Conservation (phyloP, 176 grass and related monocot species). For the Coix lacrymajobi region DNA sequence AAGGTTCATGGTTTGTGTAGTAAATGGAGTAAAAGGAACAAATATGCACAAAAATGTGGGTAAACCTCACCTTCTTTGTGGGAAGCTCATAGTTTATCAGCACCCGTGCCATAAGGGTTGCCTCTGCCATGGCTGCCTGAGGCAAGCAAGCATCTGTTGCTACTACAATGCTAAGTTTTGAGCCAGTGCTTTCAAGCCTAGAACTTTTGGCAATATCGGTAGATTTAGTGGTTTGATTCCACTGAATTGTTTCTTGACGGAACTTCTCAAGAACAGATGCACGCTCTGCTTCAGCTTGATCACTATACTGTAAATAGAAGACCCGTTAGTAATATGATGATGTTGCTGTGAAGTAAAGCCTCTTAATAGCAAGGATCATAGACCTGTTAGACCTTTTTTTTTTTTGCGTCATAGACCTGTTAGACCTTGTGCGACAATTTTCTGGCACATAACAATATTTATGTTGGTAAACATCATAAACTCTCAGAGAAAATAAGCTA, state of each 20-base stretch:
- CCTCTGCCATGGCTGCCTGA: slow-evolving; percentile 50
- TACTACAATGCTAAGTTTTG: slow-evolving; percentile 65
- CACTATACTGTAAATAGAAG: slow-evolving; percentile 70
- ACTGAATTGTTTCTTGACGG: slow-evolving; percentile 43
- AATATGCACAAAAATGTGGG: not conserved
- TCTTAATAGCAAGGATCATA: not conserved
- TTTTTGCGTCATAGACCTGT: too few species aligned
- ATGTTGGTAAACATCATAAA: not conserved
- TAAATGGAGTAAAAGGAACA: not conserved
- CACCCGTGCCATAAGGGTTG: slow-evolving; percentile 58
- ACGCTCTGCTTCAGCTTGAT: slow-evolving; percentile 71
- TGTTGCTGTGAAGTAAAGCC: not conserved
- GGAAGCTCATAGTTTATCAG: slow-evolving; percentile 91
- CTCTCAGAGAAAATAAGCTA: not conserved
- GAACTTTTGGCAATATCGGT: slow-evolving; percentile 22
- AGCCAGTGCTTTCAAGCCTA: slow-evolving; percentile 31
- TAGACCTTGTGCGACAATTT: not conserved
- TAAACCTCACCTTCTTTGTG: slow-evolving; percentile 59
- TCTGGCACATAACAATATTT: not conserved
- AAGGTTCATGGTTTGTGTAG: not conserved
- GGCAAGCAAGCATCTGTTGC: slow-evolving; percentile 91
- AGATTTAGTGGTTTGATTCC: slow-evolving; percentile 46
- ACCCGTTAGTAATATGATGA: not conserved
- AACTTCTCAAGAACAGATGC: slow-evolving; percentile 75
- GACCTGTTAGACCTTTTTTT: too few species aligned